Conservation (phyloP, 192 early-diverging fungal species). For the Backusella tuberculispora region DNA sequence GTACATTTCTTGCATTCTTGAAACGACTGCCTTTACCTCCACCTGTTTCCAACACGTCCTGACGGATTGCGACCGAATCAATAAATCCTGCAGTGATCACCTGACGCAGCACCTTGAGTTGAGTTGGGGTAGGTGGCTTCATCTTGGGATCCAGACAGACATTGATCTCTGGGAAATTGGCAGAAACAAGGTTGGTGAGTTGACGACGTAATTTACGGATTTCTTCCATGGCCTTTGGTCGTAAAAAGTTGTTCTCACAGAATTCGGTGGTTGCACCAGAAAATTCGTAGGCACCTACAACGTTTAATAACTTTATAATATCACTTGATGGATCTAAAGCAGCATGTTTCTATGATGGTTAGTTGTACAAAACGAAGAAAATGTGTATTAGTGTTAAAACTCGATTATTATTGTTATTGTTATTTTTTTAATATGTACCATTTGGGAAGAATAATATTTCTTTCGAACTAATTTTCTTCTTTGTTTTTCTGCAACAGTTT, state of each 20-base stretch:
- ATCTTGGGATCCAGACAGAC: conserved; percentile 66
- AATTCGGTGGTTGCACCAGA: conserved; percentile 67
- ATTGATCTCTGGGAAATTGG: conserved; percentile 61
- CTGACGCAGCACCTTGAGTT: conserved; percentile 82
- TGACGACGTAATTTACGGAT: conserved; percentile 77
- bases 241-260: conserved; percentile 83
- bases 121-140: conserved; percentile 66
- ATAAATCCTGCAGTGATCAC: conserved; percentile 87
- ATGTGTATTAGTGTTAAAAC: neutral
- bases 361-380: neutral
- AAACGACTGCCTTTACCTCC: conserved; percentile 41
- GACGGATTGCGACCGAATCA: conserved; percentile 89
- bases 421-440: conserved; percentile 32
- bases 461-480: conserved; percentile 56
- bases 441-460: conserved; percentile 76
- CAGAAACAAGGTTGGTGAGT: conserved; percentile 71
- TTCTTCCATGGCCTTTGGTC: conserved; percentile 83
- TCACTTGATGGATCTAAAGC: conserved; percentile 85
- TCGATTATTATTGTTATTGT: neutral
- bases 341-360: conserved; percentile 58
- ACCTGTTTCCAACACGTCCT: conserved; percentile 71
- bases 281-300: conserved; percentile 89
- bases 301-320: conserved; percentile 81
- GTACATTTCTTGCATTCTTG: conserved; percentile 43
- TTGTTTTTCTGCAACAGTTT: conserved; percentile 63